Base-by-base conservation (phyloP, 805 yeast species). In the Tetrapisispora arboricola region DNA sequence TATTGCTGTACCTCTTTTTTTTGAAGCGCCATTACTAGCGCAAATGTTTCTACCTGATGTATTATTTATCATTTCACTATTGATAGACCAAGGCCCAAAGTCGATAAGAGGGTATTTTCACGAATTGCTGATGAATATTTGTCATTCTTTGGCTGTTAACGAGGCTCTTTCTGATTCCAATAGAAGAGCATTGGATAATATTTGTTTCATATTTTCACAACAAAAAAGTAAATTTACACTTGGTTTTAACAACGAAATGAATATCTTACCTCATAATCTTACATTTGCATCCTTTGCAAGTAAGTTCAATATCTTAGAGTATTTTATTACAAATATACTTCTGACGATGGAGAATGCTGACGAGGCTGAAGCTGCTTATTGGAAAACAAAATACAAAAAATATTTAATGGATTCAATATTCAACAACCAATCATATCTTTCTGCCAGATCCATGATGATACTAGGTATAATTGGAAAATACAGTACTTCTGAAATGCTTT, bases 21-120 rank as follows among this genome's bases (percentile, higher is more conserved):
- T 85, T 63, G 87, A 84, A 54, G 73, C 84, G 0, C 67, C 74
- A 28, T 58, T 71, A 12, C 70, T 75, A 49, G 76, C 82, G 7
- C 78, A 79, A 44, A 65, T 74, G 61, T 82, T 71, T 54, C 60
- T 85, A 46, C 80, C 88, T 11, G 94, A 86, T 53, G 70, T 84
- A 2, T 68, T 83, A 42, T 78, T 76, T 50, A 67, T 84, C 45
- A 72, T 81, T 24, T 72, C 90, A 0, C 66, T 83, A 17, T 73
- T 72, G 35, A 59, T 72, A 21, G 74, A 72, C 51, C 64, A 67
- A 22, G 76, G 76, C 3, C 73, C 75, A 10, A 50, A 62, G 17
- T 66, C 79, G 26, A 69, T 85, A 46, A 76, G 94, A 41, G 58
- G 61, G 15, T 77, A 67, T 28, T 64, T 84, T 29, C 78, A 80